phyloP scores from a whole-genome alignment of 495 filamentous ascomycete genomes.

The Staphylotrichum longicolle region DNA sequence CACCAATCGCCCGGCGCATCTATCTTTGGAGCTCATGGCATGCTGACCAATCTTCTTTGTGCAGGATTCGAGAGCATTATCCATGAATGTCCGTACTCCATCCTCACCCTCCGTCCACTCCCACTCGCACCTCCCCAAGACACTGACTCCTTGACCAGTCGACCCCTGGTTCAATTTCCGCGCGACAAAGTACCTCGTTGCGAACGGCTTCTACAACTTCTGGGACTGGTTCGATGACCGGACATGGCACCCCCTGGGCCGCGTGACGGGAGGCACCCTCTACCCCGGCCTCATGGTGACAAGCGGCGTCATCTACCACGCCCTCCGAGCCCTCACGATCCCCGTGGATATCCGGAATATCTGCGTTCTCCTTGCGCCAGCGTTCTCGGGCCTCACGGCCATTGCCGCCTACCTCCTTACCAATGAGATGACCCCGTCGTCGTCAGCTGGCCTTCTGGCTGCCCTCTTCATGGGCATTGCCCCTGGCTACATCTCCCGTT shows the following conservation, averaged over 20 bases:
- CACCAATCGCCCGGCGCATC: neutral
- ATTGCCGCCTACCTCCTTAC: slow-evolving; percentile 94
- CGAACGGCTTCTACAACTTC: slow-evolving; percentile 97
- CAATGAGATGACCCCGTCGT: slow-evolving; percentile 88
- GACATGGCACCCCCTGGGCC: slow-evolving; percentile 99
- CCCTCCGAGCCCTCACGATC: slow-evolving; percentile 84
- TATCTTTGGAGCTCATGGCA: neutral
- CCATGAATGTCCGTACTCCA: slow-evolving; percentile 82
- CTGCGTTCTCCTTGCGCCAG: slow-evolving; percentile 94
- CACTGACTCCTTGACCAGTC: slow-evolving; percentile 56
- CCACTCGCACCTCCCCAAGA: neutral
- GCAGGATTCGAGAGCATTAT: slow-evolving; percentile 98
- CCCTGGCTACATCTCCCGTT: slow-evolving; percentile 95
- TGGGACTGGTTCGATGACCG: slow-evolving; percentile 99
- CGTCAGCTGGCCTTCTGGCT: slow-evolving; percentile 91
- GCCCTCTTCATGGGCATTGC: slow-evolving; percentile 97
- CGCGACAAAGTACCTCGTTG: slow-evolving; percentile 94
- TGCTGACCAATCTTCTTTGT: slow-evolving; percentile 37
- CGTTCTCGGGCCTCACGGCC: slow-evolving; percentile 92
- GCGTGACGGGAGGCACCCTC: slow-evolving; percentile 96
- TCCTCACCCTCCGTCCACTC: slow-evolving; percentile 18
- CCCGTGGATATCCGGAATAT: slow-evolving; percentile 99
- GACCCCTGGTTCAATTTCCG: slow-evolving; percentile 99
- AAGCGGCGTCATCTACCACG: slow-evolving; percentile 93
- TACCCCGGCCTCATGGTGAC: slow-evolving; percentile 99